Evolutionary conservation across 192 early-diverging fungal species (phyloP), one percentile per base, ranked within the genome.

Genomic region (Backusella liffmaniae): DNA sequence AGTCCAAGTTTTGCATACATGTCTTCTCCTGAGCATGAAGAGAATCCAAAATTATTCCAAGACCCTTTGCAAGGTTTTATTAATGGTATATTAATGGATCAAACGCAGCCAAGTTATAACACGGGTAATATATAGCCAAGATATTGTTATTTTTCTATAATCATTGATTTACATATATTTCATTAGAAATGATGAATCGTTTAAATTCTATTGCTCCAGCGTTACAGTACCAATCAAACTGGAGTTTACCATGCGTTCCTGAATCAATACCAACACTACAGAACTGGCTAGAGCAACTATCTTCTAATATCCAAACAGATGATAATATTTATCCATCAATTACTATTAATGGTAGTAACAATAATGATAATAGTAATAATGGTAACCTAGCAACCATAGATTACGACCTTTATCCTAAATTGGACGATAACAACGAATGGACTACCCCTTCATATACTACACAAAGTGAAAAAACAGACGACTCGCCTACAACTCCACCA

Each of bases 251-350:
- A 12, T 49, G 34, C 26, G 5, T 16, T 35, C 56, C 75, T 16
- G 67, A 79, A 21, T 66, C 73, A 32, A 62, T 73, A 23, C 39
- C 32, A 56, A 16, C 46, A 3, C 30, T 79, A 44, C 77, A 79
- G 65, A 37, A 49, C 13, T 79, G 77, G 77, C 56, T 79, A 6
- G 77, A 79, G 21, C 77, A 79, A 41, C 56, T 79, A 0, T 79
- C 77, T 5, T 67, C 73, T 2, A 74, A 74, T 70, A 79, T 79
- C 34, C 73, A 74, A 39, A 73, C 73, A 21, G 49, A 69, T 2
- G 35, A 34, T 5, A 74, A 44, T n/a, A 59, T 79, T 1, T 79
- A 79, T 34, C 77, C 77, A 3, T 35, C 32, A 6, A 73, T 78
- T 21, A 4, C 36, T 18, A 23, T 30, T 7, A n/a, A 49, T 18